Evolutionary conservation across 805 yeast species (phyloP), one percentile per base, ranked within the genome.

Genomic region (Jamesozyma lodderae): DNA sequence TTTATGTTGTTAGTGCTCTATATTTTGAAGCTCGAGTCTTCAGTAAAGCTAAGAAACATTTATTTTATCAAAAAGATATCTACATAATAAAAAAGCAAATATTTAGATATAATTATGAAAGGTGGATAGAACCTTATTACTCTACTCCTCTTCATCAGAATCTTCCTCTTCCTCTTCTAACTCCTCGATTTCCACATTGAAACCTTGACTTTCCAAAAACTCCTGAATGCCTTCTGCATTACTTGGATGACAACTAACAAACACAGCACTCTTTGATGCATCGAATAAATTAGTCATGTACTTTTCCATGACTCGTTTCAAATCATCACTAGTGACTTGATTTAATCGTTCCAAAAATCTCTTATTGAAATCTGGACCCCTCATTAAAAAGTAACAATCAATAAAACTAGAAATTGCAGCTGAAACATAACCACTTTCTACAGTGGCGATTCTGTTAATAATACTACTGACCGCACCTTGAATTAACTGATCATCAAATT

Each of bases 391-490:
- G 20, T 77, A 70, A 43, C 73, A 70, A 59, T 86, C 90, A 31
- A 69, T 57, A 48, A 78, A 82, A 53, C 79, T 82, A 15, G 70
- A 65, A 37, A 69, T 63, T 13, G 92, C 87, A 0, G 95, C 79
- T 29, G 72, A 69, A 40, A 70, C 70, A 31, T 67, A 68, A 46
- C 81, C 79, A n/a, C 78, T 70, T 46, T 83, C 88, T 4, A 66
- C 60, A 18, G 76, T 70, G 0, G 95, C 94, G 35, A 83, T 64
- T 8, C 72, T 66, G 47, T 80, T 80, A 19, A 87, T 88, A 35
- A 85, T 72, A 10, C 83, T 71, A 39, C 94, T 77, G 20, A 84
- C 64, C 1, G 96, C 81, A 42, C 87, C 88, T 45, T 77, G 76
- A 19, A 87, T 63, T 45, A 73, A 66, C 33, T 72, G 66, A 8